Conservation (phyloP, 306 rosid species). For the Cucumis sativus region DNA sequence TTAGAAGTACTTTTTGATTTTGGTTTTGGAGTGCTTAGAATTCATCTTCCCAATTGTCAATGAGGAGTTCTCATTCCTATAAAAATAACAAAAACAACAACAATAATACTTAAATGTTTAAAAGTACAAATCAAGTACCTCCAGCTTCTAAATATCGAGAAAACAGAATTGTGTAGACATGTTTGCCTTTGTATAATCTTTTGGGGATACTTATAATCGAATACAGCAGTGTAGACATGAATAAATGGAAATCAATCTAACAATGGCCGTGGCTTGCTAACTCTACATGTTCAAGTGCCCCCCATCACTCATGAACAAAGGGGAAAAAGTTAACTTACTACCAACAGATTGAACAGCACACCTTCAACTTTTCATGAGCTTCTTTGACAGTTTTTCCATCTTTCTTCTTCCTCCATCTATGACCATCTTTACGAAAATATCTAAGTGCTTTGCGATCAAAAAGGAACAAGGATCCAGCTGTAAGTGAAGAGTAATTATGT, state of each 20-base stretch:
- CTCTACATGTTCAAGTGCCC: neutral
- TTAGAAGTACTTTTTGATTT: neutral
- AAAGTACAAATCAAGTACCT: neutral
- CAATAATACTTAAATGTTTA: no score
- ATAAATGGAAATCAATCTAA: neutral
- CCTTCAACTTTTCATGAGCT: constrained; percentile 89
- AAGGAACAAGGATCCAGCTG: constrained; percentile 70
- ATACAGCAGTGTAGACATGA: neutral
- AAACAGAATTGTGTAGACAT: neutral
- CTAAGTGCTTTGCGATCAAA: constrained; percentile 60
- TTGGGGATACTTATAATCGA: neutral
- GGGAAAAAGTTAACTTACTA: constrained; percentile 40
- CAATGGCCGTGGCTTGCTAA: neutral
- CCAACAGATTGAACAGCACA: constrained; percentile 41
- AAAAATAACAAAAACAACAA: neutral
- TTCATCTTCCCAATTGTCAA: neutral
- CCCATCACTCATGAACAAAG: constrained; percentile 10
- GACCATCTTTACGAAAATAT: constrained; percentile 75
- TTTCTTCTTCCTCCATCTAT: constrained; percentile 72
- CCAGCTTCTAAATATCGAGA: neutral
- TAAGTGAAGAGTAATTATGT: neutral
- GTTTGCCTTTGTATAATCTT: neutral
- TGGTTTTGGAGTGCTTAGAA: neutral
- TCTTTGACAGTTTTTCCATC: constrained; percentile 75
- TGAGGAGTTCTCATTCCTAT: neutral